phyloP scores from a whole-genome alignment of 2,329 filamentous ascomycete genomes.

The Apiospora marii region DNA sequence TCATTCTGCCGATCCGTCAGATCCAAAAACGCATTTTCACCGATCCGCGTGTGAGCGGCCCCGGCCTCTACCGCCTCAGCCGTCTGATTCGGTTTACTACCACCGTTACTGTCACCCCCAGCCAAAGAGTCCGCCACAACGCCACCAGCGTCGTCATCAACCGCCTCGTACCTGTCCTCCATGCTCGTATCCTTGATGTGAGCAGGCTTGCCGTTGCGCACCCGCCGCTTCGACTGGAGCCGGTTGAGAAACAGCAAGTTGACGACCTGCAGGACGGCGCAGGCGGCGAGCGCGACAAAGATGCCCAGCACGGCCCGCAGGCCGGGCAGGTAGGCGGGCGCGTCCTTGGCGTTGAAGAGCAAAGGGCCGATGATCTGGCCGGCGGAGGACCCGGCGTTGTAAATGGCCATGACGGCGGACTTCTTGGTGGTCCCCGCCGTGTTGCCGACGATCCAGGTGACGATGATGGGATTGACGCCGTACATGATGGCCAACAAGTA shows the following conservation, averaged over 20 bases:
- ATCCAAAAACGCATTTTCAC: slow-evolving; percentile 62
- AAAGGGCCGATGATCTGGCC: slow-evolving; percentile 74
- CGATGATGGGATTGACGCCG: slow-evolving; percentile 70
- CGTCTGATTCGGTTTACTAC: slow-evolving; percentile 31
- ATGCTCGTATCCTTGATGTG: slow-evolving; percentile 68
- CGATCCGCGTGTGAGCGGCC: slow-evolving; percentile 42
- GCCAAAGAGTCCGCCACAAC: slow-evolving; percentile 46
- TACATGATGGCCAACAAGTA: slow-evolving; percentile 73
- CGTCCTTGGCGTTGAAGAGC: slow-evolving; percentile 65
- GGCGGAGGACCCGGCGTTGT: slow-evolving; percentile 66
- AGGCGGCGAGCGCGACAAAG: slow-evolving; percentile 59
- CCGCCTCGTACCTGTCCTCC: slow-evolving; percentile 56
- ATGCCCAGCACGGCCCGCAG: slow-evolving; percentile 63
- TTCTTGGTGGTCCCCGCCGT: slow-evolving; percentile 74
- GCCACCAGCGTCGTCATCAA: slow-evolving; percentile 64
- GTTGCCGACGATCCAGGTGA: slow-evolving; percentile 75
- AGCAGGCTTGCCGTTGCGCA: slow-evolving; percentile 67
- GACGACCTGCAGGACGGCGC: slow-evolving; percentile 60
- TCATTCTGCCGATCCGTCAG: slow-evolving; percentile 73
- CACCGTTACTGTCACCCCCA: slow-evolving; percentile 39
- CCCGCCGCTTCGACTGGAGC: slow-evolving; percentile 60
- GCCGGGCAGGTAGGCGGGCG: slow-evolving; percentile 65
- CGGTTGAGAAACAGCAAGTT: slow-evolving; percentile 66
- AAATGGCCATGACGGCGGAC: slow-evolving; percentile 68
- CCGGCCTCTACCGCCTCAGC: background rate